Base-by-base conservation (phyloP, 2,329 filamentous ascomycete genomes). In the Phyllosticta capitalensis region DNA sequence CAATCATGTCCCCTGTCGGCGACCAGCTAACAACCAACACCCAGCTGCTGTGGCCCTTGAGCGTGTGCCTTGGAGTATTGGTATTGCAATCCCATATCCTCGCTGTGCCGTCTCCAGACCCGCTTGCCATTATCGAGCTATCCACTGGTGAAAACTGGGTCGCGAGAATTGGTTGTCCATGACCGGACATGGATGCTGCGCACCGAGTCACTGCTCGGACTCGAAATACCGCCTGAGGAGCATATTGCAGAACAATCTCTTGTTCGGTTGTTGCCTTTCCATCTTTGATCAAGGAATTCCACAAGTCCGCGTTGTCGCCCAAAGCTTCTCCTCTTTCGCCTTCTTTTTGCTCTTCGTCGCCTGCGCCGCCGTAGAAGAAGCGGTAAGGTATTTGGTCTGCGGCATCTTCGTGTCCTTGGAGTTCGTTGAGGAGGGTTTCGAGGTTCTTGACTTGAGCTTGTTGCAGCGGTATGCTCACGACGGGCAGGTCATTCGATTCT, bases 11-110 rank as follows among this genome's bases (percentile, higher is more conserved):
- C 10, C 88, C 90, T 68, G 96, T 90, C 0, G 92, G 90, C 14
- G 89, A 91, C 84, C 90, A 97, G 58, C 85, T 84, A 3, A 96
- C 90, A 1, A 86, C 89, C 59, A 97, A 75, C 3, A 97, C 91
- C 92, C 92, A 96, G 62, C 88, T 88, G 1, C 87, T 86, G 72
- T 97, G 94, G 0, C 91, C 91, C 66, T 90, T 88, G 54, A 97
- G 76, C 0, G 91, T 97, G 72, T 89, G 83, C 62, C 90, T 83
- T 0, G 92, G 91, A 10, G 91, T 96, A 54, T 92, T 92, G 0
- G 91, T 96, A 67, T 96, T 90, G 54, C 90, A 92, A 68, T 99
- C 92, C 90, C 90, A 96, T 76, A 97, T 87, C 60, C 92, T 80
- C 0, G 92, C 92, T 1, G 92, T 96, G 65, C 88, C 88, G 69